Conservation (phyloP, 2,329 filamentous ascomycete genomes). For the Geosmithia flava region DNA sequence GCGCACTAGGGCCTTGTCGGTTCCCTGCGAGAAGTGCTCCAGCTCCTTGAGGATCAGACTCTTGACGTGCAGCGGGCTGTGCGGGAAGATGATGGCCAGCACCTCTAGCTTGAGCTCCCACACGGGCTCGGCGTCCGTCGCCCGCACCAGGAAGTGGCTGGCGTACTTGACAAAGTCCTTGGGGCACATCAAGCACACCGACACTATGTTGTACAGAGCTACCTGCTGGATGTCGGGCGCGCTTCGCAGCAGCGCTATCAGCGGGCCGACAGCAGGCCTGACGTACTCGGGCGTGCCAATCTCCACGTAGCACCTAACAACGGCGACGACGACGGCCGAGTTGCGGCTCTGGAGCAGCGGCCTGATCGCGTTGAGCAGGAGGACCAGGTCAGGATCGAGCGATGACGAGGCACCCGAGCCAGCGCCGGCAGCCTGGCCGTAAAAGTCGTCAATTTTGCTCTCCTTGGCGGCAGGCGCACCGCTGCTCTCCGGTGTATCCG, state of each 20-base stretch:
- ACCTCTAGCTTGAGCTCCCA: slow-evolving; percentile 91
- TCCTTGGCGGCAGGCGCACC: slow-evolving; percentile 10
- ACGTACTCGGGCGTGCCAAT: slow-evolving; percentile 72
- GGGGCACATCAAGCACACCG: slow-evolving; percentile 70
- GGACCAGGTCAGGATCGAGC: slow-evolving; percentile 69
- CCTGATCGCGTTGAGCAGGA: slow-evolving; percentile 68
- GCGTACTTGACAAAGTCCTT: slow-evolving; percentile 77
- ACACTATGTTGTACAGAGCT: slow-evolving; percentile 87
- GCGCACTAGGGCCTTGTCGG: slow-evolving; percentile 64
- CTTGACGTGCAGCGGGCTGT: slow-evolving; percentile 63
- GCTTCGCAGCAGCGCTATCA: slow-evolving; percentile 75
- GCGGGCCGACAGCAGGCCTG: slow-evolving; percentile 62
- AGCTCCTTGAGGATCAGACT: slow-evolving; percentile 84
- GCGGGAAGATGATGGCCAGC: slow-evolving; percentile 80
- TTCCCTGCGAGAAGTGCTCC: slow-evolving; percentile 76
- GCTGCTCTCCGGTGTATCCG: slow-evolving; percentile 33
- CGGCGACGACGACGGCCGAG: slow-evolving; percentile 80
- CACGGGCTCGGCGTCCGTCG: slow-evolving; percentile 66
- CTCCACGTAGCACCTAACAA: slow-evolving; percentile 73
- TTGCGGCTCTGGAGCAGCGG: slow-evolving; percentile 89
- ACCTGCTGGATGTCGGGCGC: slow-evolving; percentile 81
- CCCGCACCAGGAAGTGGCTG: slow-evolving; percentile 78
- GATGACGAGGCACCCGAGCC: slow-evolving; percentile 32
- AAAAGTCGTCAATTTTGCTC: slow-evolving; percentile 64
- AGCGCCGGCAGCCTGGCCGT: slow-evolving; percentile 49